phyloP scores from a whole-genome alignment of 805 yeast genomes.

The Saturnispora mendoncae region DNA sequence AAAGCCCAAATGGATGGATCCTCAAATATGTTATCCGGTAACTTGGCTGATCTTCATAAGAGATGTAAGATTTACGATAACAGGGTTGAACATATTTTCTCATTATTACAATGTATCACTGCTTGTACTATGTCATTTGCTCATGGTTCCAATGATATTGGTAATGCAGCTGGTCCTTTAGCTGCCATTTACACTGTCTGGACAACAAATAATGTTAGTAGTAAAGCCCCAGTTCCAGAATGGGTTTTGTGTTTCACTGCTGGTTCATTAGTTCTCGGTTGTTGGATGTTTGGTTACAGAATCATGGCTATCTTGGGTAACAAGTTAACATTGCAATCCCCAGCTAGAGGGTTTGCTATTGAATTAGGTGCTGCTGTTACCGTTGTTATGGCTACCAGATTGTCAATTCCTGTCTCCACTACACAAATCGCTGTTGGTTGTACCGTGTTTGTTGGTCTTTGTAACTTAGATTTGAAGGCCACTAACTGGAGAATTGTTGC shows the following conservation, averaged over 20 bases:
- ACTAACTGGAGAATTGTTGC: conserved; percentile 72
- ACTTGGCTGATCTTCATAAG: conserved; percentile 42
- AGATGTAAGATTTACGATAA: conserved; percentile 60
- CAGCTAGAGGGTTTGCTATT: conserved; percentile 68
- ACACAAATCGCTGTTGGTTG: conserved; percentile 77
- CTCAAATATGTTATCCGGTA: conserved; percentile 33
- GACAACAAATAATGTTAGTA: conserved; percentile 38
- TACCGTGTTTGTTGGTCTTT: conserved; percentile 65
- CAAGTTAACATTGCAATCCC: conserved; percentile 65
- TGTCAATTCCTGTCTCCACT: conserved; percentile 65
- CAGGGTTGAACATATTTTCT: conserved; percentile 59
- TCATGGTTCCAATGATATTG: conserved; percentile 73
- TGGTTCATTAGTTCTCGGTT: conserved; percentile 55
- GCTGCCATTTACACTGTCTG: conserved; percentile 57
- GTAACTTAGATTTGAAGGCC: conserved; percentile 53
- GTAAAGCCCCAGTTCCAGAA: conserved; percentile 52
- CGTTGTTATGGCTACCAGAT: conserved; percentile 65
- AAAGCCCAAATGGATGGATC: conserved; percentile 34
- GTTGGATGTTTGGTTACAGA: conserved; percentile 61
- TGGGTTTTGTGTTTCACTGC: conserved; percentile 69
- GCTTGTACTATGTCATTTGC: conserved; percentile 78
- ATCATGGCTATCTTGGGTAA: conserved; percentile 67
- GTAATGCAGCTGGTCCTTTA: conserved; percentile 72
- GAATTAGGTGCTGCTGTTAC: conserved; percentile 76
- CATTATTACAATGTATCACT: conserved; percentile 61